Conservation (phyloP, 257 asterid genomes). For the Fraxinus americana region DNA sequence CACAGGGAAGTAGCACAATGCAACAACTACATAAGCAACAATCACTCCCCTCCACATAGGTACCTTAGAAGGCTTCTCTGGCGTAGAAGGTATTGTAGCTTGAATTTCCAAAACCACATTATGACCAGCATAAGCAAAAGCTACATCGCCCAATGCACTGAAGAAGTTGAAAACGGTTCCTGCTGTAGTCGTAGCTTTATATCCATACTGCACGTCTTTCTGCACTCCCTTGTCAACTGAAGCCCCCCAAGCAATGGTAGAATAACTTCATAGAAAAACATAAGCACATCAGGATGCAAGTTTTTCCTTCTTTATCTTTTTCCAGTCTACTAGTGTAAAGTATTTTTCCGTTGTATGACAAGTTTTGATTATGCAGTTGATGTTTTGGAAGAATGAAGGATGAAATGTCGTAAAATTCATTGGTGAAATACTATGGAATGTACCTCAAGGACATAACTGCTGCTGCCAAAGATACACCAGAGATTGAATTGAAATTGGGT, state of each 20-base stretch:
- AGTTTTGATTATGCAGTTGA: background rate
- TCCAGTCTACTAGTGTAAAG: background rate
- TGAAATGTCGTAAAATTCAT: background rate
- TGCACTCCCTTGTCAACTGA: background rate
- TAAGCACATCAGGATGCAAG: no score
- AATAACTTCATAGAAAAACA: background rate
- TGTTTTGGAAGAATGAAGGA: background rate
- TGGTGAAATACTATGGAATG: background rate
- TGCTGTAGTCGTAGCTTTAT: background rate
- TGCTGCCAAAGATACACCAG: background rate
- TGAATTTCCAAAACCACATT: background rate
- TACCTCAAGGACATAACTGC: background rate
- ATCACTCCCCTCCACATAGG: background rate
- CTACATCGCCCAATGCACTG: background rate
- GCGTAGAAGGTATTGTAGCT: background rate
- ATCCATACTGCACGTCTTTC: background rate
- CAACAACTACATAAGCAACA: background rate
- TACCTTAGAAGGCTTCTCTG: background rate
- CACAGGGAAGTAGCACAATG: background rate
- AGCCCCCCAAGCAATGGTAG: background rate
- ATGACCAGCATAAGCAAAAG: background rate
- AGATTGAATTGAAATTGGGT: background rate
- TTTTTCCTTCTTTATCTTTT: no score
- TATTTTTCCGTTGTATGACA: no score
- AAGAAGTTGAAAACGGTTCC: background rate